These are phyloP conservation scores for Mycena polygramma DNA, from an alignment of 768 basidiomycete species.

Conservation along the genomic window DNA sequence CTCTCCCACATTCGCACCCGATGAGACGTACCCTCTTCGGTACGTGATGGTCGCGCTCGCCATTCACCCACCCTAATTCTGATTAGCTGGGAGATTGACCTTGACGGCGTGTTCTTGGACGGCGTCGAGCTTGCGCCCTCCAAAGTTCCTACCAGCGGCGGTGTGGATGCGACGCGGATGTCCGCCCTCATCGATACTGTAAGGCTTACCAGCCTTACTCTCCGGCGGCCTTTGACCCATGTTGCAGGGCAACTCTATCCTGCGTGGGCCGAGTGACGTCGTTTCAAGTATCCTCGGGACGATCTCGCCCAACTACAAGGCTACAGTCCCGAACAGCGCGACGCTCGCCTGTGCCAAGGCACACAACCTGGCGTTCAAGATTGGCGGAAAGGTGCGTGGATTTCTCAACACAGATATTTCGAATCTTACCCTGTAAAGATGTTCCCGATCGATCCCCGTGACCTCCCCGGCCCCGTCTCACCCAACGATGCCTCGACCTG, in stretches of 20 bases:
- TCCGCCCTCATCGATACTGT: constrained; percentile 80
- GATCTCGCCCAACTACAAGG: constrained; percentile 53
- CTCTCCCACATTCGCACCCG: constrained; percentile 66
- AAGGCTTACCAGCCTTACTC: constrained; percentile 29
- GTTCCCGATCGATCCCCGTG: constrained; percentile 80
- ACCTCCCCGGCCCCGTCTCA: constrained; percentile 64
- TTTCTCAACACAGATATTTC: too few species aligned
- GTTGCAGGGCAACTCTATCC: constrained; percentile 75
- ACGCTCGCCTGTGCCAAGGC: constrained; percentile 64
- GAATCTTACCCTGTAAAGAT: constrained; percentile 43
- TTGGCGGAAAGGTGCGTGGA: constrained; percentile 66
- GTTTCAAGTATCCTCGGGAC: constrained; percentile 60
- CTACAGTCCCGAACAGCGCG: constrained; percentile 42
- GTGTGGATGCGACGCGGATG: constrained; percentile 50
- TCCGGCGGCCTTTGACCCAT: neutral
- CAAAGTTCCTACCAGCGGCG: constrained; percentile 54
- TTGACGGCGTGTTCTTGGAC: constrained; percentile 77
- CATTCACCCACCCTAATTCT: constrained; percentile 18
- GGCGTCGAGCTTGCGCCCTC: constrained; percentile 67
- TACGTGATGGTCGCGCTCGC: constrained; percentile 33
- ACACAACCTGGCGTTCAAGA: constrained; percentile 71
- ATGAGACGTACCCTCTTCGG: constrained; percentile 62
- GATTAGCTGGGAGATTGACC: constrained; percentile 73
- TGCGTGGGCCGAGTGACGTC: constrained; percentile 78
- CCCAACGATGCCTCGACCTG: constrained; percentile 58